Evolutionary conservation across 164 flowering plant species (phyloP).

Genomic region (Liriodendron chinense): DNA sequence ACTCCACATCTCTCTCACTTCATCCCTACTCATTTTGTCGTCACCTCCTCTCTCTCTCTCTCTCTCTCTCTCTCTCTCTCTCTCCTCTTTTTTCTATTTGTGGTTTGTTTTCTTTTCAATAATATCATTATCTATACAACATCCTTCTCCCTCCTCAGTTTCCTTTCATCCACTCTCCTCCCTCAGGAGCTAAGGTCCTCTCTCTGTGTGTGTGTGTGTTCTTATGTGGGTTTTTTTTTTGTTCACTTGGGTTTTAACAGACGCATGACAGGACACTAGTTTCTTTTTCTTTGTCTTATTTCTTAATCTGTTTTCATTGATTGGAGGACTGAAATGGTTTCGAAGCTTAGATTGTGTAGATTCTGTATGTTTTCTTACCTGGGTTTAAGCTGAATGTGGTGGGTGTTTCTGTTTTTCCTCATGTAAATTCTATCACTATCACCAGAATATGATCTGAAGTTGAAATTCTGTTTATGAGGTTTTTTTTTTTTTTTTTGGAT

Average conservation of each 20-base stretch:
- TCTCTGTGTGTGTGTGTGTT: not conserved
- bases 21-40: constrained; percentile 21
- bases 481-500: not conserved
- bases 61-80: no score
- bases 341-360: not conserved
- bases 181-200: constrained; percentile 1
- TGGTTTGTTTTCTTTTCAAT: not conserved
- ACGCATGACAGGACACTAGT: not conserved
- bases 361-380: not conserved
- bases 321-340: no score
- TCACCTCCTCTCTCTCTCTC: not conserved
- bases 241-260: not conserved
- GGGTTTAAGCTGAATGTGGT: not conserved
- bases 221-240: not conserved
- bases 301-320: not conserved
- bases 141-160: not conserved
- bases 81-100: not conserved
- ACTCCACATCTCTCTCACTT: constrained; percentile 4
- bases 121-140: not conserved
- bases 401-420: not conserved
- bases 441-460: not conserved
- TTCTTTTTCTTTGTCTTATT: not conserved
- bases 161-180: constrained; percentile 13
- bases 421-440: no score
- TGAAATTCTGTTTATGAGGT: not conserved